Base-by-base conservation (phyloP, 441 rosid genomes). In the Aleurites moluccanus region DNA sequence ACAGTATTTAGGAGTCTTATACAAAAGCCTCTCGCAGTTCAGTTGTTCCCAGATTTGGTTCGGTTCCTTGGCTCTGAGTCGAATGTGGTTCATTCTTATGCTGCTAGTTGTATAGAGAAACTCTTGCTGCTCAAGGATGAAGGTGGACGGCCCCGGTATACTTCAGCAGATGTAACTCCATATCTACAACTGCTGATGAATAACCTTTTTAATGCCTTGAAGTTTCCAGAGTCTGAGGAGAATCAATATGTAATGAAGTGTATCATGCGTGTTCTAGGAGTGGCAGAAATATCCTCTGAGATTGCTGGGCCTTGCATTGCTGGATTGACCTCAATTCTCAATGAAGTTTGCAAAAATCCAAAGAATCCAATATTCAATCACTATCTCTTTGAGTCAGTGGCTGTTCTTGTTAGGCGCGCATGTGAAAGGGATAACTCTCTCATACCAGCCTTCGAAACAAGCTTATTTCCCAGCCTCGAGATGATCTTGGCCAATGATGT, bases 181-280 rank as follows among this genome's bases (percentile, higher is more conserved):
- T 81, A 78, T 83, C 83, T 93, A 57, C 83, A 77, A 27, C 70
- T 77, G 73, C 77, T 84, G 75, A 91, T 93, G 94, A 87, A 73
- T 59, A 90, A 92, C 79, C 93, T 96, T 50, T 93, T 96, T 73
- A 86, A 78, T 67, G 94, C 94, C 60, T 74, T 96, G 75, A 91
- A 83, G 81, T 87, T 89, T 85, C 83, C 88, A 0, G 99, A 96
- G 74, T 96, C 99, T 6, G 97, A 89, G 86, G 97, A 91, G 87
- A 96, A 96, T 78, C 98, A 92, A 13, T 96, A 93, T 74, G 76
- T 92, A 49, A 96, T 96, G 99, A 96, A 93, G 83, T 90, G 98
- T 83, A 90, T 96, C 76, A 89, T 96, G 97, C 88, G 99, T 42
- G 91, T 92, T 70, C 90, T 95, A 71, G 92, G 95, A 49, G 86